Percentiles rank a stretch among this genome's conserved stretches.
Evolutionary conservation across 1,139 yeast genomes (phyloP).

Genomic region (Scheffersomyces insectosa): DNA sequence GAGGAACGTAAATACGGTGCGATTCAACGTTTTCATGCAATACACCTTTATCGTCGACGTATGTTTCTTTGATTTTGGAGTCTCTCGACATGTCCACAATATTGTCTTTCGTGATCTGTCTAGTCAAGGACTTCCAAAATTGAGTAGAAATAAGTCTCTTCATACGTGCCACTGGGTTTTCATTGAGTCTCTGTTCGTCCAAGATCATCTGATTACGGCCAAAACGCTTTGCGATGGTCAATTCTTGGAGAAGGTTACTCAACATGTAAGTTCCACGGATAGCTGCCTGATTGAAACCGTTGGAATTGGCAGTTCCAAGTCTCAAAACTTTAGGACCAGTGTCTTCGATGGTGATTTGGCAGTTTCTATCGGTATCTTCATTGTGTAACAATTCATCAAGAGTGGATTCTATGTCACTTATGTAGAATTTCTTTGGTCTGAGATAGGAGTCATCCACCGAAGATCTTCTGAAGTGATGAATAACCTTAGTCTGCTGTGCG

Average conservation of each 20-base stretch:
- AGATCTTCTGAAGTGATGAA: slow-evolving; percentile 47
- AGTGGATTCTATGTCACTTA: slow-evolving; percentile 74
- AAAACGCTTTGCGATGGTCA: slow-evolving; percentile 80
- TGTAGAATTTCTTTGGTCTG: slow-evolving; percentile 59
- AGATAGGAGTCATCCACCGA: slow-evolving; percentile 61
- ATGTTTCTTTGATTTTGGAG: slow-evolving; percentile 69
- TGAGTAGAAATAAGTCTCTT: slow-evolving; percentile 71
- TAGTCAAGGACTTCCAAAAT: slow-evolving; percentile 81
- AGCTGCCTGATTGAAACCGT: slow-evolving; percentile 72
- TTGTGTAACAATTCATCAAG: slow-evolving; percentile 64
- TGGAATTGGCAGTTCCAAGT: slow-evolving; percentile 82
- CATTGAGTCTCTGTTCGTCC: slow-evolving; percentile 82
- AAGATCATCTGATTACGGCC: slow-evolving; percentile 77
- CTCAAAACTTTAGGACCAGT: slow-evolving; percentile 87
- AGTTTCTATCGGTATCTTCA: slow-evolving; percentile 87
- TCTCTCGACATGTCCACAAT: slow-evolving; percentile 76
- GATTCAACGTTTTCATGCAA: slow-evolving; percentile 33
- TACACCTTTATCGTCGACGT: slow-evolving; percentile 37
- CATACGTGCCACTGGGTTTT: slow-evolving; percentile 83
- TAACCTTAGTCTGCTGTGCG: background rate
- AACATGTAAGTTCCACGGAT: slow-evolving; percentile 91
- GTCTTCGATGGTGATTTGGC: slow-evolving; percentile 90
- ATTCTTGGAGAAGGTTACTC: slow-evolving; percentile 83
- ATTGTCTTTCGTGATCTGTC: slow-evolving; percentile 64
- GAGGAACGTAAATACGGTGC: slow-evolving; percentile 81